Conservation (phyloP, 2,329 filamentous ascomycete genomes). For the Sporothrix dimorphospora region DNA sequence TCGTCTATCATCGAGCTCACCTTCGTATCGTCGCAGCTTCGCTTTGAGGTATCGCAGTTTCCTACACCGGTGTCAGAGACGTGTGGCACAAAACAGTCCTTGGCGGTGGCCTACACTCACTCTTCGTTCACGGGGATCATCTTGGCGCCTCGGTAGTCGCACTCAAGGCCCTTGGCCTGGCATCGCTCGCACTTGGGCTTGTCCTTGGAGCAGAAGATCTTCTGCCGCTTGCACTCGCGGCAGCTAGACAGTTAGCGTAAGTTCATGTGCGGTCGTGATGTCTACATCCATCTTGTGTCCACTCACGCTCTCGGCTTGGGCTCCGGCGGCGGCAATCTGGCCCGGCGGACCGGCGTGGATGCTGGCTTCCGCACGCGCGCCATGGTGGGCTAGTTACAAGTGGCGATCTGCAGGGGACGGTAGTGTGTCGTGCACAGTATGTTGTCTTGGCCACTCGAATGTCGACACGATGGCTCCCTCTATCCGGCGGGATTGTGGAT, state of each 20-base stretch:
- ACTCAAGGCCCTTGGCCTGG: constrained; percentile 26
- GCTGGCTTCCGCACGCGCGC: constrained; percentile 20
- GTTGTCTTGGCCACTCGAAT: too few relatives aligned
- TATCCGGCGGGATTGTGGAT: neutral
- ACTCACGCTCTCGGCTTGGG: constrained; percentile 30
- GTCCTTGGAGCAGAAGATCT: constrained; percentile 33
- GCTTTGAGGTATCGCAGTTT: constrained; percentile 30
- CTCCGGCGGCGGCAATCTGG: constrained; percentile 16
- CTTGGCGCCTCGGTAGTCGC: constrained; percentile 32
- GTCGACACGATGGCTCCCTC: neutral
- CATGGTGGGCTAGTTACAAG: neutral
- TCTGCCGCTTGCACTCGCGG: constrained; percentile 32
- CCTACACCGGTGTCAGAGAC: constrained; percentile 14
- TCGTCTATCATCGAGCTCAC: neutral
- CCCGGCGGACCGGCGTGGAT: constrained; percentile 8
- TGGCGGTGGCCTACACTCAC: neutral
- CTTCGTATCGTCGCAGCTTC: constrained; percentile 30
- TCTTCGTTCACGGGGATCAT: constrained; percentile 33
- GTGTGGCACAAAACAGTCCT: neutral
- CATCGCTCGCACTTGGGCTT: constrained; percentile 32
- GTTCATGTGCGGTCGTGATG: neutral
- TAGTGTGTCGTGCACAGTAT: neutral
- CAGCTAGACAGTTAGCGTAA: constrained; percentile 22
- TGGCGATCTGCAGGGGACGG: too few relatives aligned
- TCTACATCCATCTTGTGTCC: neutral